These are phyloP conservation scores for Zygnema cylindricum DNA, from an alignment of 139 green algal genomes.

Conservation along the genomic window DNA sequence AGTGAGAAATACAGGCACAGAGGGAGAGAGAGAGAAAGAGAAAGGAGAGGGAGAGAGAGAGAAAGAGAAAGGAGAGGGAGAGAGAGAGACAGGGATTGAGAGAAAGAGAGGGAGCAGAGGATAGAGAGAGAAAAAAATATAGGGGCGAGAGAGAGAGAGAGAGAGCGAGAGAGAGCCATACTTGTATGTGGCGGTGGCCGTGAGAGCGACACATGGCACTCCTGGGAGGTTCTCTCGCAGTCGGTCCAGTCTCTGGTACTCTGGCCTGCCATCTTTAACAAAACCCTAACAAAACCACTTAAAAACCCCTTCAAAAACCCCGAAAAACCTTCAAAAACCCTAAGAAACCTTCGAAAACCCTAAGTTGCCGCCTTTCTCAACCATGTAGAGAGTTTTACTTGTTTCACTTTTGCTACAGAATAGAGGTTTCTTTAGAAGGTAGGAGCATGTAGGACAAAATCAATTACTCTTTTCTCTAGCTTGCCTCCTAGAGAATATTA, in stretches of 20 bases:
- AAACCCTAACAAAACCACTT: too few relatives aligned
- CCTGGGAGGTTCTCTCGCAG: conserved; percentile 63
- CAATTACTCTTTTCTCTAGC: too few relatives aligned
- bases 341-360: not conserved
- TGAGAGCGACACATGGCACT: conserved; percentile 74
- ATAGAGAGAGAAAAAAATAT: not conserved
- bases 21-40: too few relatives aligned
- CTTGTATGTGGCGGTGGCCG: conserved; percentile 73
- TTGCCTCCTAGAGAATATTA: too few relatives aligned
- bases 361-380: not conserved
- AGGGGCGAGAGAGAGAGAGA: not conserved
- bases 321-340: too few relatives aligned
- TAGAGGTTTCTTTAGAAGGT: not conserved
- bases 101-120: not conserved
- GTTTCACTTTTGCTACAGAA: not conserved
- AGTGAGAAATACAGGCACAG: not conserved
- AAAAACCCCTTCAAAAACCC: too few relatives aligned
- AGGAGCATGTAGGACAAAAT: not conserved
- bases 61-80: not conserved
- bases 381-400: not conserved
- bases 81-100: not conserved
- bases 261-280: conserved; percentile 27
- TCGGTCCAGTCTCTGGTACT: conserved; percentile 73
- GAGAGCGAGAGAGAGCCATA: too few relatives aligned
- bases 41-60: not conserved